Evolutionary conservation across 257 asterid species (phyloP).

Genomic region (Solanum chiquidenum): DNA sequence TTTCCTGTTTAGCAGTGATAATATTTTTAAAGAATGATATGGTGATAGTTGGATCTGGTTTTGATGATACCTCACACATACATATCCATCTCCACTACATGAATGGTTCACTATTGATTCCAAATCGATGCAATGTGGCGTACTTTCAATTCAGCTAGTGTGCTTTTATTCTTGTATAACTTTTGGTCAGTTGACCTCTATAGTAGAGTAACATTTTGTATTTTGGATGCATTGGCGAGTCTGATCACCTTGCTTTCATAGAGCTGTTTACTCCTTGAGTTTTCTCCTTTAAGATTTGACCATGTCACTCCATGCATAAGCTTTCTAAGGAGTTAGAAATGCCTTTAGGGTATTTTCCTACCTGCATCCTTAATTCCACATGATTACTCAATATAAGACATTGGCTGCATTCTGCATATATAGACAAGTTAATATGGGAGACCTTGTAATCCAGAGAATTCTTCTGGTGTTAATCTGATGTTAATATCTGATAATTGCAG

Average conservation of each 20-base stretch:
- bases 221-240: not conserved
- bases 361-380: not conserved
- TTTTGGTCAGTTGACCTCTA: not conserved
- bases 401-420: not conserved
- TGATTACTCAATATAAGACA: not conserved
- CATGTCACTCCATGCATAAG: not conserved
- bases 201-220: not conserved
- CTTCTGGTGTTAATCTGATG: not conserved
- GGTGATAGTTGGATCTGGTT: not conserved
- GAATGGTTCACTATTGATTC: not conserved
- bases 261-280: not conserved
- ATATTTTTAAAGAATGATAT: not conserved
- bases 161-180: not conserved
- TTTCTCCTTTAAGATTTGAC: not conserved
- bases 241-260: not conserved
- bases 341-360: not conserved
- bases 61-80: not conserved
- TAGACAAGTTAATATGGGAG: not conserved
- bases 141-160: not conserved
- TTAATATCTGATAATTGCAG: conserved; percentile 18
- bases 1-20: not conserved
- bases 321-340: not conserved
- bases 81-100: not conserved
- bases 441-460: not conserved
- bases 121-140: not conserved